A percentile compares a stretch with the other conserved stretches of the same genome.
Evolutionary conservation across 306 rosid genomes (phyloP).

Genomic region (Quercus mongolica): DNA sequence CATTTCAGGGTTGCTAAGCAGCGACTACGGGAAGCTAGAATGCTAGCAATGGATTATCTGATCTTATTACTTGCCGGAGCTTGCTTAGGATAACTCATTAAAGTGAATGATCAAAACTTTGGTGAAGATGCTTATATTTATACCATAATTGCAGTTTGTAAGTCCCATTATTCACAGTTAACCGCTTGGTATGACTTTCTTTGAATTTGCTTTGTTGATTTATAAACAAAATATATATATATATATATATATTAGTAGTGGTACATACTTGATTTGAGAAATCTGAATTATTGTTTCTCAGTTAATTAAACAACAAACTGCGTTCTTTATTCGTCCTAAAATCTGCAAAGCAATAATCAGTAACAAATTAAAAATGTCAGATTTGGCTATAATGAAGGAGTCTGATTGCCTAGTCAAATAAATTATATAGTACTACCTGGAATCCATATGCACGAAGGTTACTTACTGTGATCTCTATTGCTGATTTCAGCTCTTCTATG

Average conservation of each 20-base stretch:
- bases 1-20: conserved; percentile 72
- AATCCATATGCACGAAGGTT: conserved; percentile 17
- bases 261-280: background rate
- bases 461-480: conserved; percentile 18
- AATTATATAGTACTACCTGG: background rate
- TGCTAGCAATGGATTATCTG: conserved; percentile 83
- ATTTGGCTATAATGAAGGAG: background rate
- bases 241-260: background rate
- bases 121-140: conserved; percentile 75
- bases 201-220: background rate
- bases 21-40: conserved; percentile 77
- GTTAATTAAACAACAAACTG: background rate
- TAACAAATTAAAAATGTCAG: background rate
- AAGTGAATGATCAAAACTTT: conserved; percentile 58
- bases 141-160: conserved; percentile 88
- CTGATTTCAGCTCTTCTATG: conserved; percentile 83
- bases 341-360: background rate
- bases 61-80: conserved; percentile 94
- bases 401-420: background rate
- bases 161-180: conserved; percentile 32
- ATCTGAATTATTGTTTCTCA: background rate
- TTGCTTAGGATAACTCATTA: conserved; percentile 80
- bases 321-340: background rate
- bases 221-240: background rate
- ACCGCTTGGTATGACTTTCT: background rate